phyloP scores from a whole-genome alignment of 768 basidiomycete genomes.

The Grammothele lineata region DNA sequence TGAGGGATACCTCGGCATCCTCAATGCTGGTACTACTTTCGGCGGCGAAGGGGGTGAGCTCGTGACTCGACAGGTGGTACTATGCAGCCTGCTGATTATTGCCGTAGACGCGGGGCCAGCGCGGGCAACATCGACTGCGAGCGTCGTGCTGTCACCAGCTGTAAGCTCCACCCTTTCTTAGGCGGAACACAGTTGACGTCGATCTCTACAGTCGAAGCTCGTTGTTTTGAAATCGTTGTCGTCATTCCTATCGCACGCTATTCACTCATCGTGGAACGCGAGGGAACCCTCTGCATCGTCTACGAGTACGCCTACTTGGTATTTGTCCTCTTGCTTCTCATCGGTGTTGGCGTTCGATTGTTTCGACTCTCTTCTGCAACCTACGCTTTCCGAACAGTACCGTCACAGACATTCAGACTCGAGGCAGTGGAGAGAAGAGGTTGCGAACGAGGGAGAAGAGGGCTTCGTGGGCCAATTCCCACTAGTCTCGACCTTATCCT shows the following conservation, averaged over 20 bases:
- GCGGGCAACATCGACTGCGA: constrained; percentile 55
- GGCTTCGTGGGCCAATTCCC: constrained; percentile 27
- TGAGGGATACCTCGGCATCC: constrained; percentile 76
- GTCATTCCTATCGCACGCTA: constrained; percentile 54
- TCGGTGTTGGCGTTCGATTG: constrained; percentile 45
- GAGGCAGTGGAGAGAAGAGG: constrained; percentile 32
- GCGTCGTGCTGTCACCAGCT: constrained; percentile 58
- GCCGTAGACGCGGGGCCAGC: constrained; percentile 26
- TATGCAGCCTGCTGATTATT: no score
- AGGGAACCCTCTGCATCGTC: constrained; percentile 1
- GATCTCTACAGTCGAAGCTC: constrained; percentile 59
- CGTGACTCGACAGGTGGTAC: no score
- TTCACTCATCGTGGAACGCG: constrained; percentile 21
- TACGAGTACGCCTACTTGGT: constrained; percentile 51
- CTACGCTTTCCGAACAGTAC: constrained; percentile 8
- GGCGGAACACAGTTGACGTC: neutral
- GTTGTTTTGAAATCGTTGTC: constrained; percentile 71
- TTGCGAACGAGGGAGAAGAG: constrained; percentile 32
- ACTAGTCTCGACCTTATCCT: no score
- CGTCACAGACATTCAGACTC: neutral
- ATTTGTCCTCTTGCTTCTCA: constrained; percentile 56
- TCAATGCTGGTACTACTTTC: constrained; percentile 64
- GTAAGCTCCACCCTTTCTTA: constrained; percentile 36
- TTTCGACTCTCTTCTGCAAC: constrained; percentile 46
- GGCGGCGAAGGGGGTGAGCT: constrained; percentile 49